Evolutionary conservation across 1,284 basidiomycete species (phyloP), one percentile per base, ranked within the genome.

Genomic region (Ceratobasidium sp.): DNA sequence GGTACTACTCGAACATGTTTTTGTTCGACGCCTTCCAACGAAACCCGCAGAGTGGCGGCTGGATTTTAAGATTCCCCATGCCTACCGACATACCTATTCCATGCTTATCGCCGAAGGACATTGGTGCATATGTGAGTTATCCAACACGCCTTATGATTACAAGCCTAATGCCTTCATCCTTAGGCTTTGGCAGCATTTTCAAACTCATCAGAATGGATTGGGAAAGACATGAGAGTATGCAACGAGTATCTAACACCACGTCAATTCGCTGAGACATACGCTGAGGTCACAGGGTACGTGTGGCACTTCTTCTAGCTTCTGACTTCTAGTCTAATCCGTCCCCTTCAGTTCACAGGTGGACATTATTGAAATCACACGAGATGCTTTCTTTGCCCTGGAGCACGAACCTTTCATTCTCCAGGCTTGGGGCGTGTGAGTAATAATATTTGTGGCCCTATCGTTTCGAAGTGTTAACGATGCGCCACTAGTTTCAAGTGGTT

Each of bases 61-160:
- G 75, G 75, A 28, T 28, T 40, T 58, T 66, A 13, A 39, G 56
- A 26, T 49, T 77, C 44, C 75, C 75, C 4, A 46, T 77, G 20
- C 75, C 75, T 13, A 49, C 64, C n/a, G 75, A 77, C 55, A 58
- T 58, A 2, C 63, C 63, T 12, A 67, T 77, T 20, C 75, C 75
- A 12, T 46, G 75, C 33, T 26, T 60, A 46, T 77, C 75, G 20
- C 75, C 75, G 5, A 39, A 26, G 28, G 75, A 77, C 39, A 77
- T 77, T 46, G 75, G 75, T 20, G 75, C 75, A 40, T 77, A 56
- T 23, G 75, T 77, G 55, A 67, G 75, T 39, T 56, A 10, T 56
- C 13, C 9, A 18, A 40, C 39, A 15, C 56, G 9, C 46, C n/a
- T 9, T 26, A 15, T 67, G n/a, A 53, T 20, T 28, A 13, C 33